These are phyloP conservation scores for Coemansia sp. DNA, from an alignment of 192 early-diverging fungal species.

Conservation along the genomic window DNA sequence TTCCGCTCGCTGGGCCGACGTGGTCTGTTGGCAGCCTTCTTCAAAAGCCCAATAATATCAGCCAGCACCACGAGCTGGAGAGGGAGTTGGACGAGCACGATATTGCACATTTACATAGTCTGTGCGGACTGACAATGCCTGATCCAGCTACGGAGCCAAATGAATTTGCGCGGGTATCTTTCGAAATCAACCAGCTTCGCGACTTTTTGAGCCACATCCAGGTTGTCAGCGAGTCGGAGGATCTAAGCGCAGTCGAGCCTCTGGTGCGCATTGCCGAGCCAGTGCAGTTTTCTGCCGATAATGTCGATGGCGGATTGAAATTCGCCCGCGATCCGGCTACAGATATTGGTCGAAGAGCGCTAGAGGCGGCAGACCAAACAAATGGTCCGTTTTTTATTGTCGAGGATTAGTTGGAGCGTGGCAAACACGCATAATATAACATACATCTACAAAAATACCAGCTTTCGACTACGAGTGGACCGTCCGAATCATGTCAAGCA, in stretches of 20 bases:
- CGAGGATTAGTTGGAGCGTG: no score
- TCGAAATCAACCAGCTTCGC: slow-evolving; percentile 35
- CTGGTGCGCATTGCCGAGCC: slow-evolving; percentile 34
- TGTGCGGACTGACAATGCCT: slow-evolving; percentile 27
- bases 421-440: no score
- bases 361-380: slow-evolving; percentile 11
- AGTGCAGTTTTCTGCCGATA: slow-evolving; percentile 11
- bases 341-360: slow-evolving; percentile 8
- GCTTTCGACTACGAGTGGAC: slow-evolving; percentile 4
- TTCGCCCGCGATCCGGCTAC: not conserved
- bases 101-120: slow-evolving; percentile 18
- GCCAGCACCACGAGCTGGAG: slow-evolving; percentile 7
- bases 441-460: not conserved
- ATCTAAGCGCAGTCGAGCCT: slow-evolving; percentile 19
- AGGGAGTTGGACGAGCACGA: not conserved
- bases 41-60: slow-evolving; percentile 2
- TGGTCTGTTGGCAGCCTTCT: slow-evolving; percentile 24
- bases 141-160: slow-evolving; percentile 9
- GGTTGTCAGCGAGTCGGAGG: slow-evolving; percentile 12
- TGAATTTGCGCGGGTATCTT: not conserved
- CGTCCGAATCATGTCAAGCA: slow-evolving; percentile 2
- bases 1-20: slow-evolving; percentile 19
- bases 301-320: slow-evolving; percentile 9
- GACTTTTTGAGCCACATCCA: slow-evolving; percentile 39
- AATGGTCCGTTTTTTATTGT: slow-evolving; percentile 30